Evolutionary conservation across 148 eudicot genomes (phyloP), one percentile per base, ranked within the genome.

Genomic region (Nyssa sinensis): DNA sequence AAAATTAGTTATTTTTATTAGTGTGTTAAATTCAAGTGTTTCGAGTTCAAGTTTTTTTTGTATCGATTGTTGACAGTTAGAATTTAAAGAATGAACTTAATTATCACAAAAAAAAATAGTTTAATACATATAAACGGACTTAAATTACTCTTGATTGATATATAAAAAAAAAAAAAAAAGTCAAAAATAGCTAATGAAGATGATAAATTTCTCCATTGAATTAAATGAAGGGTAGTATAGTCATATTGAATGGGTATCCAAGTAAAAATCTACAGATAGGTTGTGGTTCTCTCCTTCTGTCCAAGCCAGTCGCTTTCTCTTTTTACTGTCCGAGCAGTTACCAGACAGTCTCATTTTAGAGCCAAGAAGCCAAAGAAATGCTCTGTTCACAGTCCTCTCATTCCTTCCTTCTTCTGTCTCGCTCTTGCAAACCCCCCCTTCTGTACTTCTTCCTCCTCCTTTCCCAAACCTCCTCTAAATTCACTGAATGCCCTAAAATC

Each of bases 321-420:
- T 37, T 17, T 60, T 72, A 35, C 75, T 47, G 41, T 35, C 27
- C 61, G 4, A 16, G 34, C 74, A 30, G 44, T 70, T 39, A 70
- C 74, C 25, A 19, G 59, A 3, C 31, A 17, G 8, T 31, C 31
- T 17, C 4, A 5, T 63, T 63, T 63, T 63, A 25, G 66, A 25
- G 9, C 27, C 4, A 71, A 55, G 31, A 53, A 32, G 4, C 31
- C 13, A 16, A 33, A 29, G 55, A 66, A 74, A 75, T 34, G 77
- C 65, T 66, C 44, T 66, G 71, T 66, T 37, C 37, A 16, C 55
- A 57, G 17, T 41, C 59, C n/a, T 28, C 57, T 47, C 37, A 1
- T 30, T 64, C 69, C 9, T 55, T 35, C 34, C 29, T 51, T 1
- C 13, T 24, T 49, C 19, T 47, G 11, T 64, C 39, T 44, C 47